Evolutionary conservation across 495 filamentous ascomycete genomes (phyloP).

Genomic region (Recurvomyces mirabilis): DNA sequence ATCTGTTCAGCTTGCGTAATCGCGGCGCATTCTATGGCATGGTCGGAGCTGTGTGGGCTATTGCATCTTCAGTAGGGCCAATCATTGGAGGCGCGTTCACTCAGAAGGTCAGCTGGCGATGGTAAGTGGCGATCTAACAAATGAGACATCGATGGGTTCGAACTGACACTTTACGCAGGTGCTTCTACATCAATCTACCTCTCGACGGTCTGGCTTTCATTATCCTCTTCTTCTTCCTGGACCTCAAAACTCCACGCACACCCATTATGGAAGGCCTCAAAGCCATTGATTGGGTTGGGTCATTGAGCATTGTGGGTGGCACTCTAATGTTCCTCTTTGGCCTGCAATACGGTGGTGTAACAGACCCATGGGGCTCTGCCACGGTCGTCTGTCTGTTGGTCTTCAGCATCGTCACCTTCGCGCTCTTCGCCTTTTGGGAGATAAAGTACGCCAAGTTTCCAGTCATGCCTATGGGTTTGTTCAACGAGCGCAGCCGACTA

Average conservation of each 20-base stretch:
- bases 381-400: conserved; percentile 69
- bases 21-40: conserved; percentile 34
- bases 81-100: conserved; percentile 34
- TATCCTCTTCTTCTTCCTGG: conserved; percentile 58
- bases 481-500: conserved; percentile 47
- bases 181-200: conserved; percentile 44
- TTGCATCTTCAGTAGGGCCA: conserved; percentile 32
- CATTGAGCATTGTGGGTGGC: conserved; percentile 56
- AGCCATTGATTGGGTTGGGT: conserved; percentile 66
- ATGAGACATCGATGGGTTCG: conserved; percentile 44
- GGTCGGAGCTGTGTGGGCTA: conserved; percentile 34
- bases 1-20: conserved; percentile 62
- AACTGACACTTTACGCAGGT: conserved; percentile 20
- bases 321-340: conserved; percentile 76
- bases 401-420: conserved; percentile 55
- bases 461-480: conserved; percentile 63
- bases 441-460: conserved; percentile 64
- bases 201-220: conserved; percentile 58
- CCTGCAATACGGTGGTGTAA: conserved; percentile 65
- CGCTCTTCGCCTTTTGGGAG: conserved; percentile 56
- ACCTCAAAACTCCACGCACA: conserved; percentile 66
- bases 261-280: conserved; percentile 57
- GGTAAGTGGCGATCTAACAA: conserved; percentile 46
- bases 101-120: conserved; percentile 39
- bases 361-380: conserved; percentile 63